Percentiles rank a stretch among this genome's conserved stretches.
These are phyloP conservation scores for Lachancea lanzarotensis DNA, from an alignment of 805 yeast genomes.

Conservation along the genomic window DNA sequence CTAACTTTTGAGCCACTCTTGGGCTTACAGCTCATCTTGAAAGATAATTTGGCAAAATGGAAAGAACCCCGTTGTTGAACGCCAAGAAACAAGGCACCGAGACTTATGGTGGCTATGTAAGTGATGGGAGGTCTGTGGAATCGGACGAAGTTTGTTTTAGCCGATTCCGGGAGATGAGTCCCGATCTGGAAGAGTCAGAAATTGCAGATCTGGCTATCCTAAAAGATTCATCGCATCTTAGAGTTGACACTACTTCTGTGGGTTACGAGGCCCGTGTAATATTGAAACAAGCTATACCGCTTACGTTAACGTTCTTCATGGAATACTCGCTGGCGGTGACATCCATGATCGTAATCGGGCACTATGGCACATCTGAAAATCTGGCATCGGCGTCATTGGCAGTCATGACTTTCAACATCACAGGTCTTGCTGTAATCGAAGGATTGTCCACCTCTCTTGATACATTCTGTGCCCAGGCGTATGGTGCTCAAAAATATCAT, in stretches of 20 bases:
- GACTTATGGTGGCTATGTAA: conserved; percentile 7
- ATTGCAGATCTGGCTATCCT: conserved; percentile 1
- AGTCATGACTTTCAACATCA: conserved; percentile 65
- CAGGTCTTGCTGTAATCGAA: conserved; percentile 59
- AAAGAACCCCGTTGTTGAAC: not conserved
- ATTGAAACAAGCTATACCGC: conserved; percentile 2
- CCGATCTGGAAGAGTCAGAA: conserved; percentile 7
- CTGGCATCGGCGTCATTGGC: conserved; percentile 71
- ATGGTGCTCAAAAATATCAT: conserved; percentile 56
- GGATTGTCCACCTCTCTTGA: conserved; percentile 72
- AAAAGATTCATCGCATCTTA: not conserved
- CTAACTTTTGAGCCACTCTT: no score
- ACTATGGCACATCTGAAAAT: conserved; percentile 51
- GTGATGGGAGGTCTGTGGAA: conserved; percentile 11
- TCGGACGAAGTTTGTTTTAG: conserved; percentile 6
- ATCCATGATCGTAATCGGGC: conserved; percentile 72
- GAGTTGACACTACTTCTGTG: conserved; percentile 1
- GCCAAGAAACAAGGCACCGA: not conserved
- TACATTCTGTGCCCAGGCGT: conserved; percentile 71
- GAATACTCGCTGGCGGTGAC: conserved; percentile 71
- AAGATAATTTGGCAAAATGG: not conserved
- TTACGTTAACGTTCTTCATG: conserved; percentile 45
- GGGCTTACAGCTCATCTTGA: not conserved
- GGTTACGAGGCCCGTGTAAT: conserved; percentile 4
- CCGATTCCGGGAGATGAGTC: conserved; percentile 10